Percentiles rank a stretch among this genome's conserved stretches.
phyloP scores from a whole-genome alignment of 2,329 filamentous ascomycete species.

The Phialocephala subalpina region DNA sequence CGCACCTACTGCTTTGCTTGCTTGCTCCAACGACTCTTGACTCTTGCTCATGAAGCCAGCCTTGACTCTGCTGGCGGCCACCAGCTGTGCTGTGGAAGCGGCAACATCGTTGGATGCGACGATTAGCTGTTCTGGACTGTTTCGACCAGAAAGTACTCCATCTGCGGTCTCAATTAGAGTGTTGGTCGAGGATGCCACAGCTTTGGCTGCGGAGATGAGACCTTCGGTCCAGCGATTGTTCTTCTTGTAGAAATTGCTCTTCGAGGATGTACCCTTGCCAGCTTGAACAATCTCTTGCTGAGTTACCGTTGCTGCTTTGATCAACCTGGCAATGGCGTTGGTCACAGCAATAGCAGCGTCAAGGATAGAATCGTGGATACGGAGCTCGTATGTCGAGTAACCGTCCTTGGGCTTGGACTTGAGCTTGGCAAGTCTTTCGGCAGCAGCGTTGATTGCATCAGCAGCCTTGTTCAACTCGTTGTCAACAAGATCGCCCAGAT shows the following conservation, averaged over 20 bases:
- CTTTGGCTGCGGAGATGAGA: conserved; percentile 95
- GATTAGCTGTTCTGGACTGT: conserved; percentile 95
- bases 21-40: conserved; percentile 89
- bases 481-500: conserved; percentile 93
- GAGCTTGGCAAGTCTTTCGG: conserved; percentile 86
- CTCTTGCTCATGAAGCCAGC: conserved; percentile 98
- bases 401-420: conserved; percentile 96
- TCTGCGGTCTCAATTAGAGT: conserved; percentile 98
- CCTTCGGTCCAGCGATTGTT: conserved; percentile 99
- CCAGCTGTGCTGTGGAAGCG: conserved; percentile 93
- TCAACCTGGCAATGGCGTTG: conserved; percentile 90
- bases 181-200: conserved; percentile 92
- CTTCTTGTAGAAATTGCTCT: conserved; percentile 98
- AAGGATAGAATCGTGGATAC: conserved; percentile 94
- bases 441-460: conserved; percentile 92
- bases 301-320: conserved; percentile 91
- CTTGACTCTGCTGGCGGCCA: conserved; percentile 95
- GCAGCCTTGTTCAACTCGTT: conserved; percentile 91
- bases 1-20: conserved; percentile 89
- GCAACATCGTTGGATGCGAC: conserved; percentile 98
- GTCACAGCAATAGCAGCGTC: conserved; percentile 94
- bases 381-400: conserved; percentile 95
- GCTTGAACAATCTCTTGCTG: conserved; percentile 97
- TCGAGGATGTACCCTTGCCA: conserved; percentile 84
- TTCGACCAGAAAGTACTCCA: conserved; percentile 89